Conservation (phyloP, 2,329 filamentous ascomycete species). For the Xylariaceae sp. region DNA sequence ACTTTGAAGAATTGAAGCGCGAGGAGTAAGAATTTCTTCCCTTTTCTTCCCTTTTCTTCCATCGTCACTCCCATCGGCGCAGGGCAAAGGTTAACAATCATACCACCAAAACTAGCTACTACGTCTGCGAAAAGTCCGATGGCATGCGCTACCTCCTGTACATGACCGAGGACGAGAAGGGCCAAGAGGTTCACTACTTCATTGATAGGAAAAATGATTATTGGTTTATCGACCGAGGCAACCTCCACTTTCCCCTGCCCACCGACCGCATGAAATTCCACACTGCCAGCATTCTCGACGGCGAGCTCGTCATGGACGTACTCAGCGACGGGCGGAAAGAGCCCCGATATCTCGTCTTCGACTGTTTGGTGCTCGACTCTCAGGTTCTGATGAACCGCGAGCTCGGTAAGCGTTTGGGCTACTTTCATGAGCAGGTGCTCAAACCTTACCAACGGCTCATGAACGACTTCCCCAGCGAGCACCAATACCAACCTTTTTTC, state of each 20-base stretch:
- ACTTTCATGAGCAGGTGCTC: slow-evolving; percentile 74
- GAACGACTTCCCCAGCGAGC: slow-evolving; percentile 62
- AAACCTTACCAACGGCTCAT: slow-evolving; percentile 62
- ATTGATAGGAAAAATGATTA: slow-evolving; percentile 99
- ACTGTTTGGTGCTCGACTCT: slow-evolving; percentile 78
- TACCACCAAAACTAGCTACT: slow-evolving; percentile 59
- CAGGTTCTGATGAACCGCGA: slow-evolving; percentile 70
- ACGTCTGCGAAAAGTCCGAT: slow-evolving; percentile 97
- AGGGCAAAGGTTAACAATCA: not conserved
- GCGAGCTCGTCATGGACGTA: slow-evolving; percentile 86
- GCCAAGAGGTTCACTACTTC: slow-evolving; percentile 72
- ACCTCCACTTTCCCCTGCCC: slow-evolving; percentile 74
- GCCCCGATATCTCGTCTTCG: slow-evolving; percentile 86
- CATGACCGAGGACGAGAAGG: slow-evolving; percentile 60
- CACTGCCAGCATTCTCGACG: slow-evolving; percentile 76
- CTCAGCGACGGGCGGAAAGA: slow-evolving; percentile 60
- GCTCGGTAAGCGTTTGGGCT: slow-evolving; percentile 82
- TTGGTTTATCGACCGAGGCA: slow-evolving; percentile 67
- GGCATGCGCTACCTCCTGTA: slow-evolving; percentile 95
- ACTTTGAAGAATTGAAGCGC: slow-evolving; percentile 73
- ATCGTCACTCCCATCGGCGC: not conserved
- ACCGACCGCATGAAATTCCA: slow-evolving; percentile 65
- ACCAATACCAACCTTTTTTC: slow-evolving; percentile 66
- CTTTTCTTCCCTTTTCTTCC: slow-evolving; percentile 10
- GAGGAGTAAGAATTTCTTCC: slow-evolving; percentile 54